Evolutionary conservation across 768 basidiomycete genomes (phyloP), one percentile per base, ranked within the genome.

Genomic region (Kwoniella botswanensis): DNA sequence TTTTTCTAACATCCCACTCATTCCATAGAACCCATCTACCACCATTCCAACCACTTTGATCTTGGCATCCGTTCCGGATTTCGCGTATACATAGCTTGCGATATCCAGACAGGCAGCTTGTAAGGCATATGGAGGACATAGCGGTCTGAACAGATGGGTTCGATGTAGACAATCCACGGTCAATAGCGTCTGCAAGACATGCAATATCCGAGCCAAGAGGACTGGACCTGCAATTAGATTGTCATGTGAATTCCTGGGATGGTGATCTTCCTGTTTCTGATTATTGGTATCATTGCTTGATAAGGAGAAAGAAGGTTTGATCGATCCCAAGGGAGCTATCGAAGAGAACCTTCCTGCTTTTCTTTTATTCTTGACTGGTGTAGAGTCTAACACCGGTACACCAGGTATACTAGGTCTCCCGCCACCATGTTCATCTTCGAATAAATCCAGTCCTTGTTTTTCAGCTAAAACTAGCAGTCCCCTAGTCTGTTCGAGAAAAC

Each of bases 11-110:
- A 92, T 91, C 71, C 87, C 88, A 18, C 82, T 86, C 83, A 93
- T 93, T 26, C 90, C 89, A 42, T 86, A 85, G 73, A 94, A 90
- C 0, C 91, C 90, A 6, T 90, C 91, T n/a, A 93, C 87, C 65
- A 93, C 83, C 17, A 90, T 89, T 65, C 89, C 87, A 0, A 88
- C 89, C 63, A 93, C 87, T 55, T 87, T 86, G 5, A 89, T 88
- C 56, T 88, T 82, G 22, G 89, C 84, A 52, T 85, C 83, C 3
- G 88, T 86, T 61, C 88, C 86, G 67, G 86, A 85, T 6, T 85
- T 85, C 68, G 88, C 86, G 24, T 89, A 82, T 26, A 94, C 86
- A 72, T 89, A 87, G 69, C 88, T 88, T 3, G 91, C 91, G 22
- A 93, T 87, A 81, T 93, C 91, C 42, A 94, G 83, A 4, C 87